Percentiles rank a stretch among this genome's conserved stretches.
These are phyloP conservation scores for Aspergillus funiculosus DNA, from an alignment of 495 filamentous ascomycete genomes.

Conservation along the genomic window DNA sequence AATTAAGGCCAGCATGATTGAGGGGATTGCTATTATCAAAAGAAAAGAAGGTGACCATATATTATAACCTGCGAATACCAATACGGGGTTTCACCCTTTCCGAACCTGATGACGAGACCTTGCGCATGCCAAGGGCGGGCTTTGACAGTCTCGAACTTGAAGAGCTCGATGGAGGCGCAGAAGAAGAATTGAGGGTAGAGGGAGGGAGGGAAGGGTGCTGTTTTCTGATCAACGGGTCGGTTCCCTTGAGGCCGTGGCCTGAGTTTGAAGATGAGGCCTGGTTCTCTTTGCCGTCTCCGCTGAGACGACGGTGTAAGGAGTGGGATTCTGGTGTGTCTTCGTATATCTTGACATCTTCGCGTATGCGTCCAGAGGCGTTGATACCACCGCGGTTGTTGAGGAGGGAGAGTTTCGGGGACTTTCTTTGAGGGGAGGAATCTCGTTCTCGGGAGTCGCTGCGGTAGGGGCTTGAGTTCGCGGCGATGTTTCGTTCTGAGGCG, in stretches of 20 bases:
- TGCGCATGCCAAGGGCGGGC: slow-evolving; percentile 20
- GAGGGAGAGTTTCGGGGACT: slow-evolving; percentile 31
- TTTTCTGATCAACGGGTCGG: background rate
- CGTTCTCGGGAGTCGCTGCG: slow-evolving; percentile 8
- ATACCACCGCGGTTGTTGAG: slow-evolving; percentile 20
- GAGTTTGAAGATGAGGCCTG: slow-evolving; percentile 10
- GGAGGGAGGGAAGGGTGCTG: slow-evolving; percentile 3
- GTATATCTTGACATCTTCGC: slow-evolving; percentile 36
- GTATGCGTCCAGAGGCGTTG: slow-evolving; percentile 25
- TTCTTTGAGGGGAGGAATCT: slow-evolving; percentile 20
- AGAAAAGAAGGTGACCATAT: background rate
- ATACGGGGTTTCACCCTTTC: slow-evolving; percentile 36
- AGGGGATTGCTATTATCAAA: background rate
- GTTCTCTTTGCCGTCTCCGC: slow-evolving; percentile 35
- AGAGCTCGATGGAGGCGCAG: slow-evolving; percentile 7
- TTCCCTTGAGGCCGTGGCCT: slow-evolving; percentile 15
- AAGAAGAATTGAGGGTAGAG: slow-evolving; percentile 7
- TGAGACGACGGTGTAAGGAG: slow-evolving; percentile 18
- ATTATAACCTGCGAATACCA: slow-evolving; percentile 38
- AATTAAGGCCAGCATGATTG: background rate
- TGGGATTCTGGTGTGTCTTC: slow-evolving; percentile 31
- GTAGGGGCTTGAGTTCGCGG: slow-evolving; percentile 24
- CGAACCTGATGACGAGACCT: slow-evolving; percentile 17
- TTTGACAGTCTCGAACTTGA: slow-evolving; percentile 18
- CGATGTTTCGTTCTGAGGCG: slow-evolving; percentile 41